Conservation (phyloP, 2,329 filamentous ascomycete genomes). For the Magnaporthiopsis poae region DNA sequence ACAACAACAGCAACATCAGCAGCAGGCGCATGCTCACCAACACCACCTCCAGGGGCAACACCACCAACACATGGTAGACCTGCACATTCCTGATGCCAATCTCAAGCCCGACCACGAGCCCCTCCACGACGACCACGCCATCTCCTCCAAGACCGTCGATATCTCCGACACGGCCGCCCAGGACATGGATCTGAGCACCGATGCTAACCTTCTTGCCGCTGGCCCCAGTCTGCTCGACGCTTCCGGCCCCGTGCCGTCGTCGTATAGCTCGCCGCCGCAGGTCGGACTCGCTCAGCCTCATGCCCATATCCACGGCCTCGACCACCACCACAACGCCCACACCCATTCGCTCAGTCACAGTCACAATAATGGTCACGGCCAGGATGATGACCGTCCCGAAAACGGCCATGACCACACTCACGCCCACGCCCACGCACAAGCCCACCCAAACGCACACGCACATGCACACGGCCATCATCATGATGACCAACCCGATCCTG, state of each 20-base stretch:
- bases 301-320: not conserved
- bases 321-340: constrained; percentile 10
- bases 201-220: constrained; percentile 23
- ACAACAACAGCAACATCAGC: not conserved
- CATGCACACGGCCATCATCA: constrained; percentile 16
- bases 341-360: constrained; percentile 17
- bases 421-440: constrained; percentile 1
- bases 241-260: not conserved
- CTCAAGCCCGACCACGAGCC: constrained; percentile 6
- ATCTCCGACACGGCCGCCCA: constrained; percentile 2
- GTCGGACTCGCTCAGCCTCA: constrained; percentile 1
- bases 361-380: constrained; percentile 17
- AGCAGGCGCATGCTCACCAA: not conserved
- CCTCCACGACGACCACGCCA: constrained; percentile 5
- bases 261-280: constrained; percentile 7
- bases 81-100: constrained; percentile 5
- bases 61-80: constrained; percentile 4
- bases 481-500: constrained; percentile 16
- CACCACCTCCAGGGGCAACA: not conserved
- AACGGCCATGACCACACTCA: not conserved
- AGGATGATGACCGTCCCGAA: constrained; percentile 10
- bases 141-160: not conserved
- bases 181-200: constrained; percentile 19
- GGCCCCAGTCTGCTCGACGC: constrained; percentile 13
- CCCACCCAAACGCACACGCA: constrained; percentile 11